phyloP scores from a whole-genome alignment of 345 rosid genomes.

The Pistacia integerrima region DNA sequence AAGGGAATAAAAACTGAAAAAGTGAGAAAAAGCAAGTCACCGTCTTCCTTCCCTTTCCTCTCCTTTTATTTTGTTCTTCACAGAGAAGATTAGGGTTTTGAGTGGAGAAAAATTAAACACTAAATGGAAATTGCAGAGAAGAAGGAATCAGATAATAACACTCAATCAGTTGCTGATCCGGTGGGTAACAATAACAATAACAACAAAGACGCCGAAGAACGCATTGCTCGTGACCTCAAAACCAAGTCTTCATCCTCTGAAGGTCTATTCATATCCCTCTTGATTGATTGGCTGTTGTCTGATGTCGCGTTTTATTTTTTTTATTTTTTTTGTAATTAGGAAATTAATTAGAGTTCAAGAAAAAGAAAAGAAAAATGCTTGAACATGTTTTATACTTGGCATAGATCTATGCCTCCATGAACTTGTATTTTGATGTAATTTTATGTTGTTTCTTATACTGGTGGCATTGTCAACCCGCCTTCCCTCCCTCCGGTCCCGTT shows the following conservation, averaged over 20 bases:
- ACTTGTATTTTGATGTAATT: background rate
- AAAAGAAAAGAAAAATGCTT: too few relatives aligned
- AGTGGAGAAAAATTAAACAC: background rate
- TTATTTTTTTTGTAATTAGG: background rate
- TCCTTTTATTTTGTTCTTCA: too few relatives aligned
- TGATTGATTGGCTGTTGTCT: background rate
- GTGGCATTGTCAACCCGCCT: background rate
- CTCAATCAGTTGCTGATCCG: conserved; percentile 19
- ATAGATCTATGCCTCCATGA: background rate
- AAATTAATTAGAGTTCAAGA: too few relatives aligned
- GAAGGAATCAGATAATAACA: conserved; percentile 58
- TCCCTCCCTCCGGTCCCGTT: too few relatives aligned
- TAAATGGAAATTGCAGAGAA: conserved; percentile 69
- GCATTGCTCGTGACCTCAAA: conserved; percentile 76
- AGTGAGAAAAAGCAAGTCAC: too few relatives aligned
- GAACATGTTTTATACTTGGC: background rate
- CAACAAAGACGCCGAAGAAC: conserved; percentile 57
- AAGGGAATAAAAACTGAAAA: too few relatives aligned
- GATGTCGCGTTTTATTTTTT: background rate
- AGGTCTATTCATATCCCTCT: conserved; percentile 39
- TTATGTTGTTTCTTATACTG: background rate
- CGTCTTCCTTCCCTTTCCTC: too few relatives aligned
- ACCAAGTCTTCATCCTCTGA: conserved; percentile 87
- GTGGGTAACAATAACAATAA: conserved; percentile 31
- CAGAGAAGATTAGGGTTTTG: background rate